Base-by-base conservation (phyloP, 352 stramenopile species). In the Pythium chondricola region DNA sequence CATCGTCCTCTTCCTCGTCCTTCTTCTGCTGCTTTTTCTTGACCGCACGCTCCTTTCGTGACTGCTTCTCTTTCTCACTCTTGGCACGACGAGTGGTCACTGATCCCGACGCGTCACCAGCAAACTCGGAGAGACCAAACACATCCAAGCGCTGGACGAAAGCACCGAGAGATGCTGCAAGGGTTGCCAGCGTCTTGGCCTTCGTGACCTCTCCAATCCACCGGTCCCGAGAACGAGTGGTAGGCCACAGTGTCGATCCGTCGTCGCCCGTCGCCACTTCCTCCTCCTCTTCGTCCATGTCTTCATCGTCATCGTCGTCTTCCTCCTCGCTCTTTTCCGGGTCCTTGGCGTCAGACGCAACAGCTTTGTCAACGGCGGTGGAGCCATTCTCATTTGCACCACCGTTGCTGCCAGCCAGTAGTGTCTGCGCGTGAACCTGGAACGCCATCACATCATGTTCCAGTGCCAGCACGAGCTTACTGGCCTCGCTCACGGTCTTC, bases 91-190 rank as follows among this genome's bases (percentile, higher is more conserved):
- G 57, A 4, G 57, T 80, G 20, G 67, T 83, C 29, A 64, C 67
- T 6, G 53, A 40, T 9, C 45, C 47, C 1, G 61, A 51, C 38
- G 70, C 70, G 57, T 84, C 71, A 22, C 53, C 55, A 9, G 63
- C 63, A n/a, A 61, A 40, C 33, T 86, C 83, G 0, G 78, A 67
- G 20, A 94, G 58, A 5, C 74, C 78, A 30, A 86, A 58, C 2
- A 84, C 55, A 3, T 92, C 81, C 4, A 93, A 55, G 0, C 80
- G 74, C 43, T 89, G 79, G 26, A 89, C 54, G 39, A 94, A 69
- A 6, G 74, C 69, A 6, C 65, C 74, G 5, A 94, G 51, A 1
- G 75, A 76, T 13, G 74, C 69, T 3, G 80, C 64, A 20, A 94
- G 33, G 0, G 73, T 74, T 18, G 74, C 51, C 22, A 91, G 47